A percentile compares a stretch with the other conserved stretches of the same genome.
Conservation (phyloP, 2,329 filamentous ascomycete genomes). For the Trichothecium sympodiale region DNA sequence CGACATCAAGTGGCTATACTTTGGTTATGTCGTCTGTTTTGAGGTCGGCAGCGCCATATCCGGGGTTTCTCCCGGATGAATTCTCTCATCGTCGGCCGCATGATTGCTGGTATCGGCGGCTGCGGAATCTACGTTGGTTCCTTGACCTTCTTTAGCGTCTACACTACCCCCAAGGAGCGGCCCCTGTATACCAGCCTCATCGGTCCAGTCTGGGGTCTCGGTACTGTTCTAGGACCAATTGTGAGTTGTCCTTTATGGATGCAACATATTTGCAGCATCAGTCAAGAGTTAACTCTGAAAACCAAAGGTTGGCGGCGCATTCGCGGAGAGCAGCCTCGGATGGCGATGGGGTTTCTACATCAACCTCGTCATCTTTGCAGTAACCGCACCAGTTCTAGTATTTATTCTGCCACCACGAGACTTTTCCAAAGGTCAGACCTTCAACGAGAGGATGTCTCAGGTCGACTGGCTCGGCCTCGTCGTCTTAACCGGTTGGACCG, state of each 20-base stretch:
- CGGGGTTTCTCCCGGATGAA: slow-evolving; percentile 30
- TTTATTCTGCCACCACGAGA: slow-evolving; percentile 13
- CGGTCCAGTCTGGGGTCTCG: slow-evolving; percentile 25
- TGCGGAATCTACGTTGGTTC: slow-evolving; percentile 25
- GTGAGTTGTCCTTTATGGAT: no score
- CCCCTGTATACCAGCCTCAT: slow-evolving; percentile 13
- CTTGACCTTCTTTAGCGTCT: slow-evolving; percentile 7
- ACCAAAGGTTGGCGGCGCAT: slow-evolving; percentile 24
- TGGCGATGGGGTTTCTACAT: slow-evolving; percentile 40
- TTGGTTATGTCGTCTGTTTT: slow-evolving; percentile 13
- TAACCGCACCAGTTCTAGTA: slow-evolving; percentile 16
- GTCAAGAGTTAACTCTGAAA: no score
- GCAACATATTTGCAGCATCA: no score
- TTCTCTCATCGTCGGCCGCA: slow-evolving; percentile 32
- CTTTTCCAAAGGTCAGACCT: slow-evolving; percentile 10
- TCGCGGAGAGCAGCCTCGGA: slow-evolving; percentile 23
- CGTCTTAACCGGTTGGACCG: slow-evolving; percentile 27
- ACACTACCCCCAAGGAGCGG: slow-evolving; percentile 15
- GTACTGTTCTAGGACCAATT: slow-evolving; percentile 29
- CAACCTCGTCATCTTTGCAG: slow-evolving; percentile 35
- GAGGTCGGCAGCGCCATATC: slow-evolving; percentile 21
- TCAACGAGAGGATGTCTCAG: slow-evolving; percentile 17
- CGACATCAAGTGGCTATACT: slow-evolving; percentile 29
- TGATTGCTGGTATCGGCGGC: slow-evolving; percentile 29
- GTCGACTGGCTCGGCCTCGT: slow-evolving; percentile 35